Evolutionary conservation across 257 asterid genomes (phyloP), one percentile per base, ranked within the genome.

Genomic region (Coffea eugenioides): DNA sequence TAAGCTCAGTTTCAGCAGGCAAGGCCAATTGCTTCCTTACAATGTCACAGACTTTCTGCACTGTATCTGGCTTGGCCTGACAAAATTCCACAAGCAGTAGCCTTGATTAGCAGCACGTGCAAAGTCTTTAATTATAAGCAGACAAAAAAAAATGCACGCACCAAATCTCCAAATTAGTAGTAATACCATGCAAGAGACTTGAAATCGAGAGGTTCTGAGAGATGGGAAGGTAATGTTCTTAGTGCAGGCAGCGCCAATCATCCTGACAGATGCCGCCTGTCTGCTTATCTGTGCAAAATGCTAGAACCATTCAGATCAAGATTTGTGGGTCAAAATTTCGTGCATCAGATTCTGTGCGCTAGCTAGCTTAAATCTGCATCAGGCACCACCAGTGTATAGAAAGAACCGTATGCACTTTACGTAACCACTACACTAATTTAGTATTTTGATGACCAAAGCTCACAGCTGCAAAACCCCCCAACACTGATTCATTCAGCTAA

Each of bases 11-110:
- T 46, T 87, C 96, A 5, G 89, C 79, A 20, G 96, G 56, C 82
- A 92, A 75, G n/a, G 89, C 97, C 57, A 92, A 69, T 78, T 91
- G 96, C 80, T 87, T 90, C 85, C 87, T 90, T 84, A 92, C 97
- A 64, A 91, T 89, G 49, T 82, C 85, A 56, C 86, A 82, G 34
- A 92, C 93, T 80, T 88, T 92, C n/a, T 92, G 87, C 89, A 92
- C 82, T 27, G 97, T 92, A 80, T 89, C 94, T 0, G 86, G 78
- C 79, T 92, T 92, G 71, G 94, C 93, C 96, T 91, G 89, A 56
- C n/a, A 56, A 56, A 73, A 18, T 18, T 18, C n/a, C 16, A 52
- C 6, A 14, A 3, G 59, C 59, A 52, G 20, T 14, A 3, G 6
- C 21, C 64, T 56, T 39, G 43, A 39, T 2, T 18, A 56, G 59